Evolutionary conservation across 1,284 basidiomycete species (phyloP).

Genomic region (Malassezia obtusa): DNA sequence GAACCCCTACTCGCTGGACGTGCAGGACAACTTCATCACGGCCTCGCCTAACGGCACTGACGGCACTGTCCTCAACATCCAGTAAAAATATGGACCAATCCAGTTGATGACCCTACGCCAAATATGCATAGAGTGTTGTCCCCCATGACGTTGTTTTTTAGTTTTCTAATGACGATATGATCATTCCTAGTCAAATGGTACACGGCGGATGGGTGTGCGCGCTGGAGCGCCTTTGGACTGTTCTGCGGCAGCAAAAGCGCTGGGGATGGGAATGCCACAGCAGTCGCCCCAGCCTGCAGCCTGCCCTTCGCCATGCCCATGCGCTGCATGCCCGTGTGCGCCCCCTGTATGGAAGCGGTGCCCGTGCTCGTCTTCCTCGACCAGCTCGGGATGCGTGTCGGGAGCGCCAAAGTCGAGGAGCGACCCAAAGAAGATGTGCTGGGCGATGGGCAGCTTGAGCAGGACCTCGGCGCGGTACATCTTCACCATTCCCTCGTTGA

Average conservation of each 20-base stretch:
- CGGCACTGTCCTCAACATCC: background rate
- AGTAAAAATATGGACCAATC: background rate
- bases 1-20: background rate
- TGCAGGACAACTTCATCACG: conserved; percentile 8
- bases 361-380: conserved; percentile 54
- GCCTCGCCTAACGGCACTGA: conserved; percentile 2
- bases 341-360: conserved; percentile 52
- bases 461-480: conserved; percentile 96
- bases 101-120: too few relatives aligned
- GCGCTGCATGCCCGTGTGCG: conserved; percentile 15
- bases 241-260: conserved; percentile 50
- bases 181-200: conserved; percentile 16
- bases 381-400: conserved; percentile 50
- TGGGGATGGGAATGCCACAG: conserved; percentile 50
- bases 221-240: conserved; percentile 17
- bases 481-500: conserved; percentile 94
- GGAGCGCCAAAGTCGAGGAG: conserved; percentile 60
- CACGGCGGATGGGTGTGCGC: background rate
- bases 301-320: conserved; percentile 51
- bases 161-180: background rate
- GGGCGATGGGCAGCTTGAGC: conserved; percentile 86
- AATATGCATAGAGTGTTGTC: too few relatives aligned
- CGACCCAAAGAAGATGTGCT: conserved; percentile 89
- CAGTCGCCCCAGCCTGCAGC: conserved; percentile 70
- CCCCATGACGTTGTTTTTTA: background rate